phyloP scores from a whole-genome alignment of 169 alveolate species.

The Besnoitia besnoiti region DNA sequence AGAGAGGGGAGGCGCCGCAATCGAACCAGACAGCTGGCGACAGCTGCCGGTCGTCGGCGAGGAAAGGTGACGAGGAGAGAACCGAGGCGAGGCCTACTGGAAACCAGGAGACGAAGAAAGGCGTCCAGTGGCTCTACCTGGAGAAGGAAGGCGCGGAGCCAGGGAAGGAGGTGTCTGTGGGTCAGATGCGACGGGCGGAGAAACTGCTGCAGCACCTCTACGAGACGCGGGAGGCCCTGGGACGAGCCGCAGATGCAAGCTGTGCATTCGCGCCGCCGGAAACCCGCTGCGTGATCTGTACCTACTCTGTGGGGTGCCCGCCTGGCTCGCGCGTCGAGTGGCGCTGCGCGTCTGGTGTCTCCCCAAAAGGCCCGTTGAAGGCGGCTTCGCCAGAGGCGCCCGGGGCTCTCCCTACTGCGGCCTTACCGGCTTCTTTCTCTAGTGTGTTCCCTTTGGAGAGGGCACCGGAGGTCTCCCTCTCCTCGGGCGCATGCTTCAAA shows the following conservation, averaged over 20 bases:
- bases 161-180: not conserved
- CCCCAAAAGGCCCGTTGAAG: not conserved
- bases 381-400: not conserved
- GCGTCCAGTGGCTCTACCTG: not conserved
- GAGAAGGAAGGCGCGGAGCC: not conserved
- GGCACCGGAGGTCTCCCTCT: too few species aligned
- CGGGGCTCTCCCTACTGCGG: not conserved
- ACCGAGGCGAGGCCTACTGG: not conserved
- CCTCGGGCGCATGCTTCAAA: not conserved
- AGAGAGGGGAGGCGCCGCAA: too few species aligned
- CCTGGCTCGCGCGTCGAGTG: constrained; percentile 14
- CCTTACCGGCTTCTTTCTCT: not conserved
- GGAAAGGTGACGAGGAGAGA: not conserved
- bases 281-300: constrained; percentile 10
- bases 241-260: not conserved
- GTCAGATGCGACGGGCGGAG: not conserved
- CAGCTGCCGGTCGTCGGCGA: too few species aligned
- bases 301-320: not conserved
- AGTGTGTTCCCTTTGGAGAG: not conserved
- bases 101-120: not conserved
- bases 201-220: not conserved
- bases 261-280: not conserved
- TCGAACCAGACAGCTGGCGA: too few species aligned
- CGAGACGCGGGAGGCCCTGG: not conserved
- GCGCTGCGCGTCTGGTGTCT: not conserved